Base-by-base conservation (phyloP, 1,284 basidiomycete genomes). In the Grifola frondosa region DNA sequence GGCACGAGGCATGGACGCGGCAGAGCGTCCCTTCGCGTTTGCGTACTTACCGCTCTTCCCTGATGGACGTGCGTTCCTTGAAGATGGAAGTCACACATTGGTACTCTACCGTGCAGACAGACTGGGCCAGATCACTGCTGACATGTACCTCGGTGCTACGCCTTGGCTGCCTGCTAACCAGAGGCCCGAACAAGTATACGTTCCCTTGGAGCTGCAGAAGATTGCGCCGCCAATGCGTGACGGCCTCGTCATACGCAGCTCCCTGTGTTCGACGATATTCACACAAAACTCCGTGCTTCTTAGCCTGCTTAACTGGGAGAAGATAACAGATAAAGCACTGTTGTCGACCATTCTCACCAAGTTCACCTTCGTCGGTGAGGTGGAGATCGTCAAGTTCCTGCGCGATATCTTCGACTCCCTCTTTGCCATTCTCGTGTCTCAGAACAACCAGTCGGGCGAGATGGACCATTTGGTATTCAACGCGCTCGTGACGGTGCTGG, bases 351-450 rank as follows among this genome's bases (percentile, higher is more conserved):
- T 91, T 11, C 75, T 99, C 40, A 78, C 79, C 54, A 85, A 91
- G 64, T 94, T 98, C 65, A 88, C 88, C 2, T 97, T 96, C 59
- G 92, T 97, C 6, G 86, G 88, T 10, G 91, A 94, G 63, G 85
- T 88, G 6, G 91, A 95, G 66, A 93, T 98, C 39, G 90, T 96
- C 66, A 97, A 97, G 65, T 97, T 97, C 67, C 73, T 98, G 9
- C 81, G 86, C 24, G 80, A 93, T 60, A 91, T 97, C 44, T 94
- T 98, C 58, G 92, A 98, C 59, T 84, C 94, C 0, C 79, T 99
- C 8, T 98, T 99, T 62, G 88, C 82, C 13, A 93, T 98, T 50
- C 74, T 97, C 35, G 77, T 86, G 11, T 91, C 89, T 9, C 69
- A 75, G 15, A 76, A 75, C 50, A 95, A 95, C 56, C 79, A 83